Base-by-base conservation (phyloP, 2,329 filamentous ascomycete genomes). In the Beauveria sp. region DNA sequence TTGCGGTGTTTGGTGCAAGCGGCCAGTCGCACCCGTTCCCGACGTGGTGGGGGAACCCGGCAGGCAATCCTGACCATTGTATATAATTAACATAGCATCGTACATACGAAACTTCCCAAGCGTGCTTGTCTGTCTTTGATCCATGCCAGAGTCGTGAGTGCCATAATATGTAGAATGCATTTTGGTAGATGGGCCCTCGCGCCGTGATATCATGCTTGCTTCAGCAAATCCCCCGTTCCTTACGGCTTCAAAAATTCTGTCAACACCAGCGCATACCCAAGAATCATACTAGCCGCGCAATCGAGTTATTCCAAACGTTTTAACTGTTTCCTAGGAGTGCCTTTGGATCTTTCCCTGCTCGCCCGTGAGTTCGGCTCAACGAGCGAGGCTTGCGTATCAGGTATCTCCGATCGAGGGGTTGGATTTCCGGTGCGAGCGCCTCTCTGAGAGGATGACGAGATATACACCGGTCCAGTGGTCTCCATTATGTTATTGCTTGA, bases 1-100 rank as follows among this genome's bases (percentile, higher is more conserved):
- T 70, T 59, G 67, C 68, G 1, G 67, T 69, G 0, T 65, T 64
- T 50, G 68, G 68, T 9, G 67, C 64, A 1, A 65, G 62, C 43
- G 68, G 67, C 9, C 63, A 64, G 9, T 53, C 55, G 44, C 61
- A 53, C 5, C 64, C 65, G 3, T 68, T 68, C 48, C 66, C 66
- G 6, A 63, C 55, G 1, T 66, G 65, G 65, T 65, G 64, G 65
- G 65, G 63, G 2, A 66, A 65, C 40, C 65, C 65, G 1, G 37
- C 28, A 1, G 64, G 63, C 8, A 65, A 64, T 22, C 64, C 64
- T 8, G 64, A 66, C 40, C 63, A 66, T 14, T 66, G 64, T 22
- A 37, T 63, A 61, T 59, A 46, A 46, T 30, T 5, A 16, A 5
- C 34, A 37, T 14, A 16, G 14, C 34, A 37, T 16, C 12, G 34